Base-by-base conservation (phyloP, 139 green algal genomes). In the Edaphochlamys debaryana region DNA sequence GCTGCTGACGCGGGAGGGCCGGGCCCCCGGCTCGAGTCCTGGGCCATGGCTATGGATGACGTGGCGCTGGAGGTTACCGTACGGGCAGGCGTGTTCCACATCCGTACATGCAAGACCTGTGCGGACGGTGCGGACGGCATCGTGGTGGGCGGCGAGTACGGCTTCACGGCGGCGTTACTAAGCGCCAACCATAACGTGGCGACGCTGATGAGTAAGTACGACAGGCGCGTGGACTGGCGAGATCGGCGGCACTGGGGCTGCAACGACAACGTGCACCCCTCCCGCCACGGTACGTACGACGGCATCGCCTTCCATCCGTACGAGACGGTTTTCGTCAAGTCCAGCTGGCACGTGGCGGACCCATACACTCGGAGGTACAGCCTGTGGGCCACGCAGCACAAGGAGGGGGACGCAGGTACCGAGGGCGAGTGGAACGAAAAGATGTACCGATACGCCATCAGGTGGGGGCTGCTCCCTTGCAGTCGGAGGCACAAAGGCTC, bases 291-390 rank as follows among this genome's bases (percentile, higher is more conserved):
- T 63, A 94, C 91, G 1, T 96, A 96, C 79, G 92, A 93, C 58
- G 87, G 89, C 66, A 93, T 96, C 50, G 87, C 82, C 52, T 93
- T 95, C 87, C 91, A 96, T 77, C 94, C 94, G 9, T 96, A 92
- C 69, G 94, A 96, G 82, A 95, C 91, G 2, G 60, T 96, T 4
- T 96, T 96, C 79, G 68, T 96, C 62, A 96, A 96, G 83, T 87
- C 94, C 29, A 91, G 83, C 56, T 96, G 93, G 94, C 91, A 96
- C 67, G 94, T 96, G 42, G 93, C 91, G 0, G 91, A 94, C 62
- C 90, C 93, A 4, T 95, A 95, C 86, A 86, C 91, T 23, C 70
- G 81, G 52, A 87, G 89, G 30, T 96, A 93, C 82, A 88, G 82
- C 23, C 67, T 58, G 13, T 96, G 90, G 90, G 69, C 79, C 48